These are phyloP conservation scores for Gomphus bonarii DNA, from an alignment of 1,284 basidiomycete species.

Conservation along the genomic window DNA sequence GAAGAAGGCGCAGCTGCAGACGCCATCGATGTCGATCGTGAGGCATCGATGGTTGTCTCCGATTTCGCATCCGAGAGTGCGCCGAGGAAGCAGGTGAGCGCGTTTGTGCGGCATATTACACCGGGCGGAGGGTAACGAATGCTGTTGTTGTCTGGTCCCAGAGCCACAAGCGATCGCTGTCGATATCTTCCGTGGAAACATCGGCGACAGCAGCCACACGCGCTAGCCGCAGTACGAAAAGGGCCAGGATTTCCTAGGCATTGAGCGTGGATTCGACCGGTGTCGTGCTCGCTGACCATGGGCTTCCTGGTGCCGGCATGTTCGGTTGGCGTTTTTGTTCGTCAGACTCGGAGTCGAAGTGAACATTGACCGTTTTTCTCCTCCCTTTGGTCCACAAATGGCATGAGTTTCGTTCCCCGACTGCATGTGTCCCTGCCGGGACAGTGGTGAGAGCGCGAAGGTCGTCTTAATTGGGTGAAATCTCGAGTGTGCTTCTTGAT, in stretches of 20 bases:
- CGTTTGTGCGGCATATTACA: neutral
- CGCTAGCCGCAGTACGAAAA: conserved; percentile 11
- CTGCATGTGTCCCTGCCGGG: neutral
- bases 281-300: neutral
- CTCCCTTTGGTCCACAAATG: conserved; percentile 2
- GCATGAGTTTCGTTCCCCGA: neutral
- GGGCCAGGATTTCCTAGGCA: neutral
- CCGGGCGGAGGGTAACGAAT: neutral
- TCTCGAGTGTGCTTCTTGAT: neutral
- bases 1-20: neutral
- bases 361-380: neutral
- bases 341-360: neutral
- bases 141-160: neutral
- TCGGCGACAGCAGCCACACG: conserved; percentile 13
- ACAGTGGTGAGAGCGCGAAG: neutral
- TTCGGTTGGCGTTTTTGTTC: neutral
- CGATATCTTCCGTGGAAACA: conserved; percentile 15
- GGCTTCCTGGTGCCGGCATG: neutral
- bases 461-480: neutral
- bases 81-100: neutral
- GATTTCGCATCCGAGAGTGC: neutral
- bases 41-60: neutral
- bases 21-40: conserved; percentile 6
- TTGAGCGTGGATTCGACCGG: neutral
- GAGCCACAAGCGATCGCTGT: conserved; percentile 15